Percentiles rank a stretch among this genome's conserved stretches.
Evolutionary conservation across 805 yeast species (phyloP).

Genomic region (Suhomyces sp.): DNA sequence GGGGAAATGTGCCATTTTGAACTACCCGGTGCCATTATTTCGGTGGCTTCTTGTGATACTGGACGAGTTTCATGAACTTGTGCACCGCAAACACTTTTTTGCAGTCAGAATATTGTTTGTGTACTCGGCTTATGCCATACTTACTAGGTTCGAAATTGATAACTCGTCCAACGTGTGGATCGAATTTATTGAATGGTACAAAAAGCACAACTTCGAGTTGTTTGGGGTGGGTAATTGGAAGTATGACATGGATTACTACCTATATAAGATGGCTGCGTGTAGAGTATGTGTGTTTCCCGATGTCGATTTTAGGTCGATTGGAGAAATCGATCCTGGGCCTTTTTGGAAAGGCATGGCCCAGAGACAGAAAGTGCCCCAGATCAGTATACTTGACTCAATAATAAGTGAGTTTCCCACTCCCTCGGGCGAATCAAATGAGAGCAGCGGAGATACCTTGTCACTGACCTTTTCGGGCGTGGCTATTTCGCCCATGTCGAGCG

Average conservation of each 20-base stretch:
- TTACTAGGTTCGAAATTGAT: slow-evolving; percentile 21
- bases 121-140: slow-evolving; percentile 17
- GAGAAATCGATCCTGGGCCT: slow-evolving; percentile 2
- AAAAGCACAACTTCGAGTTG: slow-evolving; percentile 7
- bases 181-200: slow-evolving; percentile 22
- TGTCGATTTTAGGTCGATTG: slow-evolving; percentile 1
- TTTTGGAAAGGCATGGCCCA: neutral
- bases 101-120: slow-evolving; percentile 25
- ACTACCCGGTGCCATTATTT: slow-evolving; percentile 32
- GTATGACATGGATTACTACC: slow-evolving; percentile 9
- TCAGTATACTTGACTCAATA: neutral
- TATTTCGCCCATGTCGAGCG: too few relatives aligned
- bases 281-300: neutral
- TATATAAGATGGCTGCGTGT: slow-evolving; percentile 5
- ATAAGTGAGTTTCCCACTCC: neutral
- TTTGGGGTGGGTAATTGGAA: slow-evolving; percentile 12
- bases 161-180: slow-evolving; percentile 25
- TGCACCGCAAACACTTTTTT: slow-evolving; percentile 18
- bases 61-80: slow-evolving; percentile 15
- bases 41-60: slow-evolving; percentile 22
- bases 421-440: too few relatives aligned
- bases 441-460: too few relatives aligned
- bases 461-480: too few relatives aligned
- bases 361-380: neutral
- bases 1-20: slow-evolving; percentile 10